Evolutionary conservation across 306 rosid genomes (phyloP).

Genomic region (Psophocarpus tetragonolobus): DNA sequence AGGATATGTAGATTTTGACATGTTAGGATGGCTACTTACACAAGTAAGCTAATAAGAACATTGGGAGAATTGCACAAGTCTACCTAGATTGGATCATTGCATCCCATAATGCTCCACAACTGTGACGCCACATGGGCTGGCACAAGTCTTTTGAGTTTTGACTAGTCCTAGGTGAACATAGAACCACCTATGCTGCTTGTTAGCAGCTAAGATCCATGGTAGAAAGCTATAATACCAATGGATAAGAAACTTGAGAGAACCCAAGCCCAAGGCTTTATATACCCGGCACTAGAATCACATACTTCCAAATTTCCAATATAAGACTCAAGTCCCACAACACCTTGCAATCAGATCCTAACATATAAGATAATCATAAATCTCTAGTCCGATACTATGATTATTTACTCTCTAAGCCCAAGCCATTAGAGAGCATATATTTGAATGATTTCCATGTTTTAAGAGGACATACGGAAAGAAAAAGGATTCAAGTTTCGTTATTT

Average conservation of each 20-base stretch:
- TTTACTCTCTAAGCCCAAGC: not conserved
- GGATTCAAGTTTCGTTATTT: not conserved
- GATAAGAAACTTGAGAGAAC: not conserved
- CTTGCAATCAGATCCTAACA: not conserved
- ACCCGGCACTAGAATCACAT: not conserved
- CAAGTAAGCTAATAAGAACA: not conserved
- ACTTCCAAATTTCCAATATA: not conserved
- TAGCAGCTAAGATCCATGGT: not conserved
- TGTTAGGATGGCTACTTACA: not conserved
- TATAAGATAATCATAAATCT: not conserved
- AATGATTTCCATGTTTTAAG: slow-evolving; percentile 10
- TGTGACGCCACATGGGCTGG: too few species aligned
- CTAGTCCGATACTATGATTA: not conserved
- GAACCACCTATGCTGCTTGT: not conserved
- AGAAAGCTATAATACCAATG: not conserved
- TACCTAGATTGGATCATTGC: not conserved
- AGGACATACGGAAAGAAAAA: slow-evolving; percentile 10
- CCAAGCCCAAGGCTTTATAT: not conserved
- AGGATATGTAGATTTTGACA: not conserved
- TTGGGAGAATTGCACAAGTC: not conserved
- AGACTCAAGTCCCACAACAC: not conserved
- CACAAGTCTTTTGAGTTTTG: too few species aligned
- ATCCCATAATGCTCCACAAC: not conserved
- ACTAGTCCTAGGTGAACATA: too few species aligned
- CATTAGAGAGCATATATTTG: not conserved